Conservation (phyloP, 495 filamentous ascomycete genomes). For the Pseudoneurospora amorphoporcata region DNA sequence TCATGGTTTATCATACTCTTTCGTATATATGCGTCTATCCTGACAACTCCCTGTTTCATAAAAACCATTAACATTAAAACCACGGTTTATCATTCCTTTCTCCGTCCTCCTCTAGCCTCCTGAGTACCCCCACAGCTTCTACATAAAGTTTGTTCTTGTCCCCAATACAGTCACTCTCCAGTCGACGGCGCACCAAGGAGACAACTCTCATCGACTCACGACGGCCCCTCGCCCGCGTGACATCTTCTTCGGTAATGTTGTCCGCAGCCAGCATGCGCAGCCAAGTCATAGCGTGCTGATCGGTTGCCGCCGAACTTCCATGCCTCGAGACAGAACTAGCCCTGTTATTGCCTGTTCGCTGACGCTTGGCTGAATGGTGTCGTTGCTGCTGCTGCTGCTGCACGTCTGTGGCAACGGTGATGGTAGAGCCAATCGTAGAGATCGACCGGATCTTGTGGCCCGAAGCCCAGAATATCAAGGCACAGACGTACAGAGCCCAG, state of each 20-base stretch:
- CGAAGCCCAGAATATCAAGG: constrained; percentile 39
- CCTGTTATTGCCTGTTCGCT: constrained; percentile 49
- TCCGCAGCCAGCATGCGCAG: constrained; percentile 52
- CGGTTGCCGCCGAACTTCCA: constrained; percentile 23
- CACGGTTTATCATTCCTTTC: constrained; percentile 17
- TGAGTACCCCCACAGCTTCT: constrained; percentile 34
- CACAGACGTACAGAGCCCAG: constrained; percentile 39
- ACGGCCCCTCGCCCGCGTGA: constrained; percentile 17
- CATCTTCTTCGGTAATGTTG: constrained; percentile 32
- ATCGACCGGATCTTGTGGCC: constrained; percentile 16
- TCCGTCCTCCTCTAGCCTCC: constrained; percentile 30
- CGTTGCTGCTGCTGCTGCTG: constrained; percentile 26
- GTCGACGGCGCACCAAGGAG: constrained; percentile 24
- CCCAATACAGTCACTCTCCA: constrained; percentile 33
- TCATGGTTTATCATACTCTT: neutral
- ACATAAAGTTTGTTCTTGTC: constrained; percentile 29
- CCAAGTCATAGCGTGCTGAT: constrained; percentile 40
- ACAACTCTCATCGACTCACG: constrained; percentile 29
- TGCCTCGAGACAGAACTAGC: constrained; percentile 43
- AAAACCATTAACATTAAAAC: constrained; percentile 20
- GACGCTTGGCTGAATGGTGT: constrained; percentile 33
- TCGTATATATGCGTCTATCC: neutral
- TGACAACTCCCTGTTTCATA: neutral
- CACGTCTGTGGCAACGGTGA: constrained; percentile 52
- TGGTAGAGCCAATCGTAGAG: neutral